phyloP scores from a whole-genome alignment of 192 early-diverging fungal genomes.

The Globomyces pollinis-pini region DNA sequence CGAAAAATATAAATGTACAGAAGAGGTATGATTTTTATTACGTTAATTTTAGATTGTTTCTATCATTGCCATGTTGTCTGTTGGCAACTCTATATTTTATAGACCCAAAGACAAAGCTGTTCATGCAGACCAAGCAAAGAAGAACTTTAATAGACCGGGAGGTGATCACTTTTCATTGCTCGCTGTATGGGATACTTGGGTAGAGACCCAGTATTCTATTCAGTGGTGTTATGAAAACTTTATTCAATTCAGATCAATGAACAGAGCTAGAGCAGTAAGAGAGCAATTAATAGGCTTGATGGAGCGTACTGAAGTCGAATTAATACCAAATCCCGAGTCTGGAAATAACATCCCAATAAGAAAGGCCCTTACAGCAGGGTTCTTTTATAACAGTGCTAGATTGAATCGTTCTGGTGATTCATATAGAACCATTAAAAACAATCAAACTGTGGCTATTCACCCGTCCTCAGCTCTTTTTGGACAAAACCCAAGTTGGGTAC shows the following conservation, averaged over 20 bases:
- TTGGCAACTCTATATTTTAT: conserved; percentile 49
- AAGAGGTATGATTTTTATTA: too few relatives aligned
- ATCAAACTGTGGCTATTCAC: conserved; percentile 86
- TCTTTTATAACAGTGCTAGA: conserved; percentile 89
- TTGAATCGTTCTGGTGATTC: conserved; percentile 80
- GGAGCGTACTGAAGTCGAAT: conserved; percentile 80
- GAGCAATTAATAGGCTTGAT: conserved; percentile 89
- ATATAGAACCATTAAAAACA: conserved; percentile 85
- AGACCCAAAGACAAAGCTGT: conserved; percentile 81
- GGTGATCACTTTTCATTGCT: conserved; percentile 92
- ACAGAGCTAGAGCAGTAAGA: conserved; percentile 80
- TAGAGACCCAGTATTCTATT: conserved; percentile 78
- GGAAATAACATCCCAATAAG: conserved; percentile 78
- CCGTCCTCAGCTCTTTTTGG: conserved; percentile 77
- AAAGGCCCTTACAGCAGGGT: conserved; percentile 89
- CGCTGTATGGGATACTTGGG: conserved; percentile 82
- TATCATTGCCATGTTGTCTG: conserved; percentile 89
- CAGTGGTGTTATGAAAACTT: conserved; percentile 98
- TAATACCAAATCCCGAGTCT: conserved; percentile 77
- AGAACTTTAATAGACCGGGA: conserved; percentile 80
- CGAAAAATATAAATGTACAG: conserved; percentile 88
- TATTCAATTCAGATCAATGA: conserved; percentile 87
- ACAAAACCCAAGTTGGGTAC: conserved; percentile 74
- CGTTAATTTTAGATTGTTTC: too few relatives aligned
- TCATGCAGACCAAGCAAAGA: conserved; percentile 87